phyloP scores from a whole-genome alignment of 176 grass and related monocot species.

The Poa annua region DNA sequence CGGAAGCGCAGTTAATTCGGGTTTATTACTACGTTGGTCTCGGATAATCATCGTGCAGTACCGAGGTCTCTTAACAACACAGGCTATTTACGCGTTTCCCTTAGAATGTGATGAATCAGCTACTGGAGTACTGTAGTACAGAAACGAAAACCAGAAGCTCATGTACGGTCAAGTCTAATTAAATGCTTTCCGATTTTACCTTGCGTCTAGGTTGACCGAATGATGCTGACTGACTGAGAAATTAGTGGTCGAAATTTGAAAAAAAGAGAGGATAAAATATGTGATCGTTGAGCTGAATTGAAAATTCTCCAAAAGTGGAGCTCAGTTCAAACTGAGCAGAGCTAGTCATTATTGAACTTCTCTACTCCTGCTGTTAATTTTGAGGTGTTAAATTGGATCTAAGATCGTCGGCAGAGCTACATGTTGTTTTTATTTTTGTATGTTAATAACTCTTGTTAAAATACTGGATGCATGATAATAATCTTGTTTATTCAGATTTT shows the following conservation, averaged over 20 bases:
- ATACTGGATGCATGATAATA: not conserved
- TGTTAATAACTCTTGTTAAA: not conserved
- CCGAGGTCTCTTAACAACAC: not conserved
- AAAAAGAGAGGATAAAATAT: not conserved
- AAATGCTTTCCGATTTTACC: not conserved
- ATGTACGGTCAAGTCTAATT: not conserved
- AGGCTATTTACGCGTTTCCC: not conserved
- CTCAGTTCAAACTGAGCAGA: not conserved
- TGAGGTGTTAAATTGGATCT: not conserved
- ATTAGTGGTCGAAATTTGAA: not conserved
- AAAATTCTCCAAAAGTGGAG: not conserved
- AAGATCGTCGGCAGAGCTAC: not conserved
- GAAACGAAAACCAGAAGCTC: not conserved
- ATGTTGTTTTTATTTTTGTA: constrained; percentile 22
- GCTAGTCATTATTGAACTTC: not conserved
- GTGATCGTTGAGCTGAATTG: not conserved
- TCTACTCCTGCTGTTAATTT: not conserved
- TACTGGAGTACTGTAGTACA: no score
- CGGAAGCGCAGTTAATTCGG: constrained; percentile 21
- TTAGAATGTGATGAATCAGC: not conserved
- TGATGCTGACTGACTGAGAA: not conserved
- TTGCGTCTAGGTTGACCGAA: not conserved
- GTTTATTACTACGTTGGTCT: not conserved
- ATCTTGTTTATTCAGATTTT: not conserved
- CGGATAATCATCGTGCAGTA: not conserved